A percentile compares a stretch with the other conserved stretches of the same genome.
Evolutionary conservation across 768 basidiomycete genomes (phyloP).

Genomic region (Rhodotorula taiwanensis): DNA sequence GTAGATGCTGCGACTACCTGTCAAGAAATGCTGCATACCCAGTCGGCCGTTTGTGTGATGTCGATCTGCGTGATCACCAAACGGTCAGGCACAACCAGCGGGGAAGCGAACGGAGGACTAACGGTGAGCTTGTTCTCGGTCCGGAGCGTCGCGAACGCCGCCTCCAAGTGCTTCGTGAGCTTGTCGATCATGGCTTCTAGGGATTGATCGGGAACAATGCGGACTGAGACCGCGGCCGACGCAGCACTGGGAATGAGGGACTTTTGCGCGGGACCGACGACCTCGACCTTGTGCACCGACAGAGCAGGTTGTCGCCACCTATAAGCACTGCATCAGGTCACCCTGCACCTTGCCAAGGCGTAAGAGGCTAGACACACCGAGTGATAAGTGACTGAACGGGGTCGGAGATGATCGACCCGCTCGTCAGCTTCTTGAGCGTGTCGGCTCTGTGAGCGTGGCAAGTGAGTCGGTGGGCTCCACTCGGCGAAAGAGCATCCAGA

Average conservation of each 20-base stretch:
- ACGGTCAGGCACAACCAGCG: background rate
- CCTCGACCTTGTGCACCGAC: conserved; percentile 75
- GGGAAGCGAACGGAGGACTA: conserved; percentile 26
- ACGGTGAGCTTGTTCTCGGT: conserved; percentile 72
- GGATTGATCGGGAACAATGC: conserved; percentile 90
- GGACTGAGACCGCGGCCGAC: conserved; percentile 75
- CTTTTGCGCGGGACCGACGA: conserved; percentile 60
- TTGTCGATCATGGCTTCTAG: conserved; percentile 60
- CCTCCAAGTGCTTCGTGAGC: conserved; percentile 56
- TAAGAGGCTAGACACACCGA: too few relatives aligned
- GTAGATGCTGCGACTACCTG: background rate
- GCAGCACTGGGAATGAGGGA: conserved; percentile 85
- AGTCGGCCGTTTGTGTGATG: conserved; percentile 78
- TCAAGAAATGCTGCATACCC: conserved; percentile 46
- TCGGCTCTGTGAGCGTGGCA: background rate
- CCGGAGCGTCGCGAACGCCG: conserved; percentile 55
- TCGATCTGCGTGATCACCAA: conserved; percentile 52
- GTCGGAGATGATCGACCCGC: conserved; percentile 19
- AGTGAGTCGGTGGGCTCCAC: too few relatives aligned
- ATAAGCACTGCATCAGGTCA: too few relatives aligned
- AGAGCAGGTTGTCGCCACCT: conserved; percentile 87
- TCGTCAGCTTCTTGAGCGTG: background rate
- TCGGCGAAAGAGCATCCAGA: background rate
- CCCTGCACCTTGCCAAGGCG: too few relatives aligned
- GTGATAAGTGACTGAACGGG: conserved; percentile 29